phyloP scores from a whole-genome alignment of 257 asterid species.

The Petunia axillaris region DNA sequence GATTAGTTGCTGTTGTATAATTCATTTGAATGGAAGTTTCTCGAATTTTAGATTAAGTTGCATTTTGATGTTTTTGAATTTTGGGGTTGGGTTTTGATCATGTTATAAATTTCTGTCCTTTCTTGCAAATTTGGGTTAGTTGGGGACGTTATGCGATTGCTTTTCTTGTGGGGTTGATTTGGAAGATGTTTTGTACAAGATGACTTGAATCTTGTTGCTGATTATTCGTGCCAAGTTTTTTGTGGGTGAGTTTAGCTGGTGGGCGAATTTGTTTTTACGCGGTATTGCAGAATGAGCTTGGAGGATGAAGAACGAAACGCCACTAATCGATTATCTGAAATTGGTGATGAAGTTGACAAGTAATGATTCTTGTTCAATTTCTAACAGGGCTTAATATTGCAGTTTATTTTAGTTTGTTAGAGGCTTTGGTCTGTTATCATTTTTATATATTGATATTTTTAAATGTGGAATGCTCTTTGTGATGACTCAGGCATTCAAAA shows the following conservation, averaged over 20 bases:
- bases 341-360: slow-evolving; percentile 39
- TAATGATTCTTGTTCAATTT: slow-evolving; percentile 40
- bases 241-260: slow-evolving; percentile 36
- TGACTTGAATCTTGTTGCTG: slow-evolving; percentile 9
- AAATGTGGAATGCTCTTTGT: slow-evolving; percentile 26
- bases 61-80: slow-evolving; percentile 18
- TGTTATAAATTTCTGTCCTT: not conserved
- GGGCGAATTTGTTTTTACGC: slow-evolving; percentile 22
- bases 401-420: slow-evolving; percentile 23
- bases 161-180: slow-evolving; percentile 23
- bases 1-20: slow-evolving; percentile 13
- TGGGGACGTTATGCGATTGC: slow-evolving; percentile 14
- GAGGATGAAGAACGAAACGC: slow-evolving; percentile 57
- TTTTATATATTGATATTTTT: slow-evolving; percentile 31
- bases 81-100: not conserved
- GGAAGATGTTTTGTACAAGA: slow-evolving; percentile 5
- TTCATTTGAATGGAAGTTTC: slow-evolving; percentile 29
- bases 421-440: not conserved
- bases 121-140: slow-evolving; percentile 4
- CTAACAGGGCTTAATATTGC: slow-evolving; percentile 22
- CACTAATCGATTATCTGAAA: slow-evolving; percentile 37
- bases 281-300: slow-evolving; percentile 63
- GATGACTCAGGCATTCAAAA: slow-evolving; percentile 60
- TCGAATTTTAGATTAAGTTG: slow-evolving; percentile 11
- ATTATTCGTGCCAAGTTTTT: slow-evolving; percentile 12